Evolutionary conservation across 2,329 filamentous ascomycete genomes (phyloP), one percentile per base, ranked within the genome.

Genomic region (Macrophomina tecta): DNA sequence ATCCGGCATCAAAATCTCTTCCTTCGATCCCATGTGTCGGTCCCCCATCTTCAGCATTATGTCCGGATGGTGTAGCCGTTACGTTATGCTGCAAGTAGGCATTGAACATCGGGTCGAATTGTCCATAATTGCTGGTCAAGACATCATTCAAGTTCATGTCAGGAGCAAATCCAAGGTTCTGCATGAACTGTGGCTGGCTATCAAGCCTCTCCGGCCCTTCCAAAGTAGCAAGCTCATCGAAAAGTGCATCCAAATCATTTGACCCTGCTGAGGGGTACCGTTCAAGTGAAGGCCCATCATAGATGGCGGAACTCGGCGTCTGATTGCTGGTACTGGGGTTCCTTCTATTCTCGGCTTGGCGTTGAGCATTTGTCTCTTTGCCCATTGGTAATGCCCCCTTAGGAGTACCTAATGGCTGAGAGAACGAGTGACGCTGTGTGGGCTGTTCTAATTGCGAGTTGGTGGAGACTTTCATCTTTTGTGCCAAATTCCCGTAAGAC

Each of bases 111-210:
- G 58, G 58, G 32, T 62, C 58, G 12, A 62, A 62, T 9, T 62
- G 58, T 9, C 80, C 79, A 66, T 82, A 82, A 38, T 80, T 78
- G 3, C 76, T 68, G 2, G 77, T 76, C 51, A 81, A 75, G 67
- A 87, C 81, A 69, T 88, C 86, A 0, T 83, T 81, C 60, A 89
- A 79, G 67, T 88, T 87, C 40, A 85, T 84, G 32, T 87, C 87
- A 0, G 88, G 87, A 1, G 84, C 86, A 73, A 90, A 89, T 0
- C 88, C 88, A 23, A 90, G 79, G 70, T 90, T 90, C 52, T 86
- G 83, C 87, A 90, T 89, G 71, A 90, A 90, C 69, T 89, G 86
- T 1, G 86, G 82, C 69, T 89, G 86, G 12, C 83, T 81, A 32
- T 86, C 84, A 52, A 86, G 77, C 42, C 80, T 78, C 64, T 86